Conservation (phyloP, 805 yeast species). For the Wickerhamiella cacticola region DNA sequence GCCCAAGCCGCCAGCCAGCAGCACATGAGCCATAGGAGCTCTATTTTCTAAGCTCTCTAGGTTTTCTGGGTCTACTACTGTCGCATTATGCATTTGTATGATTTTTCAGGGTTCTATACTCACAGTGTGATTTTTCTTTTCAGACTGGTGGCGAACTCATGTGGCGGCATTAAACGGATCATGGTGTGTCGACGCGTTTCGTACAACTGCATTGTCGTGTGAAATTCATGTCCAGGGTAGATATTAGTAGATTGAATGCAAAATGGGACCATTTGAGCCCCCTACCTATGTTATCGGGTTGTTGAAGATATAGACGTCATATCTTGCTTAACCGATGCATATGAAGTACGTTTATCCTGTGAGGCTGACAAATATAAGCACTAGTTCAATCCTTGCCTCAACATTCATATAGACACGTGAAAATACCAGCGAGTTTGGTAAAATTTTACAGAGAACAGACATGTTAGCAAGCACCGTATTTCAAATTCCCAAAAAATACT, state of each 20-base stretch:
- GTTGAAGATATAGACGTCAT: not conserved
- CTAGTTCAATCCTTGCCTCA: not conserved
- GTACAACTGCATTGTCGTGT: too few species aligned
- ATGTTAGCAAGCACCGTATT: too few species aligned
- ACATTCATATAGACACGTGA: too few species aligned
- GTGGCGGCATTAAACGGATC: not conserved
- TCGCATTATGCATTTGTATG: not conserved
- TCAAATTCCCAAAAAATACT: not conserved
- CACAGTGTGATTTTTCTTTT: not conserved
- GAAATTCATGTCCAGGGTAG: too few species aligned
- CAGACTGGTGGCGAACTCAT: not conserved
- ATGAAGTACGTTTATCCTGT: not conserved
- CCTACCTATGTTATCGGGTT: not conserved
- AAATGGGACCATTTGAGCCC: too few species aligned
- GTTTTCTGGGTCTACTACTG: not conserved
- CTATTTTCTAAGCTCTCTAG: not conserved
- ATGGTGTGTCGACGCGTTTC: too few species aligned
- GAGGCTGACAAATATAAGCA: not conserved
- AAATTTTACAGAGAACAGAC: too few species aligned
- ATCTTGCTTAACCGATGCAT: not conserved
- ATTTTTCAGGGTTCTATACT: not conserved
- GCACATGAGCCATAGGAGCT: constrained; percentile 25
- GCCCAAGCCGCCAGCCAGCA: constrained; percentile 89
- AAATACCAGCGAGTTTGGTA: too few species aligned
- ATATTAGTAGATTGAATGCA: too few species aligned